Conservation (phyloP, 2,329 filamentous ascomycete species). For the Aspergillus quadrilineatus region DNA sequence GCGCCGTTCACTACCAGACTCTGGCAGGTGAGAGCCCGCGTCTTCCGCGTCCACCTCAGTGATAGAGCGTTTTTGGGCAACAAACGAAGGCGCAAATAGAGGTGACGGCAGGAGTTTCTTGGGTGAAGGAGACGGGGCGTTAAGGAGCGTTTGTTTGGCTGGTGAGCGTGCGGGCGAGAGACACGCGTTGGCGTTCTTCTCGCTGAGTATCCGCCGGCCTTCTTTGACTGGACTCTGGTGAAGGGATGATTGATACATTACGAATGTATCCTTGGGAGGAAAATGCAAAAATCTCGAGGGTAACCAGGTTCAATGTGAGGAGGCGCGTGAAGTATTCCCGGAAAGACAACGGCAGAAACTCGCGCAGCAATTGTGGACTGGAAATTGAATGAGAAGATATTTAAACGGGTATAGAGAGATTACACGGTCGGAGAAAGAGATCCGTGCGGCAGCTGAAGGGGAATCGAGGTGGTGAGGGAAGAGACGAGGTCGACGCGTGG, state of each 20-base stretch:
- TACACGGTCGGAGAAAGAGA: background rate
- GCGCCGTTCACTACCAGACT: conserved; percentile 2
- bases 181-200: conserved; percentile 44
- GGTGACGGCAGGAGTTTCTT: conserved; percentile 36
- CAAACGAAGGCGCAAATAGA: conserved; percentile 35
- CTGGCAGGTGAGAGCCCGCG: background rate
- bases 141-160: conserved; percentile 28
- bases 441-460: background rate
- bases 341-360: background rate
- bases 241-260: conserved; percentile 19
- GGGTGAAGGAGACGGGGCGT: conserved; percentile 26
- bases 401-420: background rate
- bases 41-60: conserved; percentile 38
- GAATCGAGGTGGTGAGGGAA: background rate
- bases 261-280: background rate
- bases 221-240: conserved; percentile 37
- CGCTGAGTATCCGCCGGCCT: conserved; percentile 41
- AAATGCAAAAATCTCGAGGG: background rate
- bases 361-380: background rate
- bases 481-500: conserved; percentile 9
- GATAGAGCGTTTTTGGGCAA: conserved; percentile 43
- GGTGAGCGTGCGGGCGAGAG: conserved; percentile 35
- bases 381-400: background rate
- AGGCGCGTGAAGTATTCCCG: background rate
- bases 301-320: background rate